phyloP scores from a whole-genome alignment of 495 filamentous ascomycete species.

The Evernia prunastri region DNA sequence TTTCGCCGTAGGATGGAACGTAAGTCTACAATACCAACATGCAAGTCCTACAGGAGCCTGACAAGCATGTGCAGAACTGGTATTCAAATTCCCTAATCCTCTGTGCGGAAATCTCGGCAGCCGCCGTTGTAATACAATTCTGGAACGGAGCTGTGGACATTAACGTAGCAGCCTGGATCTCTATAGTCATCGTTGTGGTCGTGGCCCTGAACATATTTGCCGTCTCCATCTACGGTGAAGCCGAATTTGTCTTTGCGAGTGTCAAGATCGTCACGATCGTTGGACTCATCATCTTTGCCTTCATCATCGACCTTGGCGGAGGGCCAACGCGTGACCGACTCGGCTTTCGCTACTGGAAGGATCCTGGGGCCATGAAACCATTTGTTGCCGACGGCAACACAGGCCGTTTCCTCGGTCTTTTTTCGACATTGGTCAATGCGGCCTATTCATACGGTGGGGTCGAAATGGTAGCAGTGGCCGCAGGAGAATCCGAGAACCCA shows the following conservation, averaged over 20 bases:
- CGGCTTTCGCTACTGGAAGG: constrained; percentile 67
- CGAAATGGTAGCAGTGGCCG: constrained; percentile 70
- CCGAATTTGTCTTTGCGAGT: constrained; percentile 67
- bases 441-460: constrained; percentile 47
- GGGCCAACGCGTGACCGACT: constrained; percentile 55
- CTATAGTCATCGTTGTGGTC: constrained; percentile 68
- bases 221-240: constrained; percentile 62
- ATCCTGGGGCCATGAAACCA: constrained; percentile 62
- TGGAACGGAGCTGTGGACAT: constrained; percentile 52
- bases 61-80: constrained; percentile 34
- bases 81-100: constrained; percentile 58
- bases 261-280: constrained; percentile 71
- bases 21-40: constrained; percentile 28
- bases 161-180: constrained; percentile 61
- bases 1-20: constrained; percentile 79
- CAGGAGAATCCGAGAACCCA: constrained; percentile 74
- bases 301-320: constrained; percentile 62
- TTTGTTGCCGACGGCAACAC: constrained; percentile 35
- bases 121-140: constrained; percentile 67
- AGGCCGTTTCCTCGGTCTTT: constrained; percentile 38
- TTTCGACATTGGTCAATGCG: constrained; percentile 36
- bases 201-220: constrained; percentile 60
- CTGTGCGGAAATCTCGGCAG: constrained; percentile 69
- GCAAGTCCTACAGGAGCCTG: neutral
- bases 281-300: constrained; percentile 59